Base-by-base conservation (phyloP, 768 basidiomycete species). In the Boletus vermiculosoides region DNA sequence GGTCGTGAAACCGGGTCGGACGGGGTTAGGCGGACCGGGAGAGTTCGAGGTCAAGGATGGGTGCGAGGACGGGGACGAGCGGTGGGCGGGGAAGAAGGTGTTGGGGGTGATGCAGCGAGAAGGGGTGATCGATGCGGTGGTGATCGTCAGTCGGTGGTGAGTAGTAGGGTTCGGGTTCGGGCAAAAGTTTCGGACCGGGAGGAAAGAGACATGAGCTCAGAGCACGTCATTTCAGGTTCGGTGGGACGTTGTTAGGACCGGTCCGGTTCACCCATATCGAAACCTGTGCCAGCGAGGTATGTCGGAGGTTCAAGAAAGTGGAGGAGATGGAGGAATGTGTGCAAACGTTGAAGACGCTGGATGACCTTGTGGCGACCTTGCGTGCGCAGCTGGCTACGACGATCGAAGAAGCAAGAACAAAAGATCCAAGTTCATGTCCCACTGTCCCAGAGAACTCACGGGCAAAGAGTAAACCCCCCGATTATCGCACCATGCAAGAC, bases 81-180 rank as follows among this genome's bases (percentile, higher is more conserved):
- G 80, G 61, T 87, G 83, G 78, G 90, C 82, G 30, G 86, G 87
- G 28, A 77, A 73, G 16, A 80, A 78, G 57, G 76, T 90, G 30
- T 67, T 89, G 60, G 83, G 79, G 61, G 80, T 83, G 13, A 88
- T 94, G 87, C 79, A 83, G 63, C 74, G 76, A n/a, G 78, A 84
- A 58, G 86, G 83, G 2, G 78, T 85, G 18, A 78, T 92, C 28
- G 92, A 94, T 67, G 89, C 86, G 10, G 87, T 88, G 4, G 86
- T 93, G 12, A 78, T 92, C 58, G 87, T 92, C 39, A 86, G 83
- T 71, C 82, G 92, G 55, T 90, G 91, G 89, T 91, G 18, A 45
- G 55, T 36, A 0, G 12, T 36, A 0, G 12, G 18, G 28, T 28
- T 7, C 28, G 28, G 28, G 20, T 28, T 7, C 2, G 25, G 23